Evolutionary conservation across 2,329 filamentous ascomycete species (phyloP).

Genomic region (Fusarium keratoplasticum): DNA sequence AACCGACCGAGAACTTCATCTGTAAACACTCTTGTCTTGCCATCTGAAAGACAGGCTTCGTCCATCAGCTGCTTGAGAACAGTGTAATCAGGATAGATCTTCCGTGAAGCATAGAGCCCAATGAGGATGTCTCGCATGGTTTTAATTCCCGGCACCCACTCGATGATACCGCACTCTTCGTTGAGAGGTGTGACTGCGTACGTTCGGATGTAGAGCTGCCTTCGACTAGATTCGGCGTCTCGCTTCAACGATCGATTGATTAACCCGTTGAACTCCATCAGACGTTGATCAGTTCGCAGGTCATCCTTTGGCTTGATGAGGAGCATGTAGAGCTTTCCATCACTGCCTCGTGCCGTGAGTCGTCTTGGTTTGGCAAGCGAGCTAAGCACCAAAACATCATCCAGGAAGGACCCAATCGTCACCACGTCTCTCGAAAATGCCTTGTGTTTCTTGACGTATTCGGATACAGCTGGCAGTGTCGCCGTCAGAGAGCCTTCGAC

Average conservation of each 20-base stretch:
- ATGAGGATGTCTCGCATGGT: constrained; percentile 93
- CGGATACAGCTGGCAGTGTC: constrained; percentile 79
- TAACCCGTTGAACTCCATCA: constrained; percentile 99
- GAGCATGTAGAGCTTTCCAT: constrained; percentile 88
- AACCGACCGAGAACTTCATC: constrained; percentile 74
- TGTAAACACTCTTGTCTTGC: constrained; percentile 78
- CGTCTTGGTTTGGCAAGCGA: constrained; percentile 94
- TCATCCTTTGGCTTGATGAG: constrained; percentile 99
- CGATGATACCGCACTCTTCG: constrained; percentile 96
- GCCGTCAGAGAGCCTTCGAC: constrained; percentile 87
- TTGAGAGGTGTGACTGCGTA: constrained; percentile 97
- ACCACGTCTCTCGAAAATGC: constrained; percentile 90
- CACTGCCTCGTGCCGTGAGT: constrained; percentile 86
- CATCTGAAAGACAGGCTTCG: constrained; percentile 67
- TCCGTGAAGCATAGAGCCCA: constrained; percentile 79
- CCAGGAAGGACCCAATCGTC: constrained; percentile 82
- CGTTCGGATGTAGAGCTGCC: constrained; percentile 94
- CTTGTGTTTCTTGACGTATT: constrained; percentile 80
- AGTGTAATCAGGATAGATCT: constrained; percentile 76
- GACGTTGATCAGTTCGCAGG: constrained; percentile 93
- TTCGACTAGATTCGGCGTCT: constrained; percentile 89
- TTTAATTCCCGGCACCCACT: constrained; percentile 98
- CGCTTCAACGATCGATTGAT: constrained; percentile 95
- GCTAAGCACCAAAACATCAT: constrained; percentile 89
- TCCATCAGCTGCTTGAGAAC: constrained; percentile 74